Percentiles rank a stretch among this genome's conserved stretches.
phyloP scores from a whole-genome alignment of 139 green algal genomes.

The Micractinium conductrix region DNA sequence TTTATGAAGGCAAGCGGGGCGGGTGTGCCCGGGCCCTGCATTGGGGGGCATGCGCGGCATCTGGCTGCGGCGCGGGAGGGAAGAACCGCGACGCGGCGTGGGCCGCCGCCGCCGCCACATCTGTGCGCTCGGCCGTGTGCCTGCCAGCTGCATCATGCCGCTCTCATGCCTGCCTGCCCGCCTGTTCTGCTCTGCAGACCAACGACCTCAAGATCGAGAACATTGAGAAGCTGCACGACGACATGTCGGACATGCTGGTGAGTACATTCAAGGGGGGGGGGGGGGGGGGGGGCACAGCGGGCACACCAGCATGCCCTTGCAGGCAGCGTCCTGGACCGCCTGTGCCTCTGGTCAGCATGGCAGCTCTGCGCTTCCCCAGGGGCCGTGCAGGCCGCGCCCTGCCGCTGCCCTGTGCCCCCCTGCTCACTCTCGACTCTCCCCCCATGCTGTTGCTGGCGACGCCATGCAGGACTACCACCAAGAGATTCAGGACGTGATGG shows the following conservation, averaged over 20 bases:
- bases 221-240: slow-evolving; percentile 96
- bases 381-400: too few relatives aligned
- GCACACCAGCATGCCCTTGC: background rate
- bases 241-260: slow-evolving; percentile 94
- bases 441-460: too few relatives aligned
- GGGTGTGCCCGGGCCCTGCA: background rate
- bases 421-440: too few relatives aligned
- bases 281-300: background rate
- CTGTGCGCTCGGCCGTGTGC: too few relatives aligned
- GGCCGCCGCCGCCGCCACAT: too few relatives aligned
- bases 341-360: too few relatives aligned
- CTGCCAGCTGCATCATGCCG: too few relatives aligned
- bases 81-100: too few relatives aligned
- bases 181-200: slow-evolving; percentile 35
- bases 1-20: slow-evolving; percentile 68
- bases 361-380: too few relatives aligned
- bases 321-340: background rate
- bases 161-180: background rate
- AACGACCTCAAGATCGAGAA: slow-evolving; percentile 95
- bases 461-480: slow-evolving; percentile 85
- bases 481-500: slow-evolving; percentile 94
- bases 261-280: background rate
- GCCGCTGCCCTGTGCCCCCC: too few relatives aligned
- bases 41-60: too few relatives aligned
- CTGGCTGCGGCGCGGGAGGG: background rate